Evolutionary conservation across 441 rosid species (phyloP), one percentile per base, ranked within the genome.

Genomic region (Croton laevigatus): DNA sequence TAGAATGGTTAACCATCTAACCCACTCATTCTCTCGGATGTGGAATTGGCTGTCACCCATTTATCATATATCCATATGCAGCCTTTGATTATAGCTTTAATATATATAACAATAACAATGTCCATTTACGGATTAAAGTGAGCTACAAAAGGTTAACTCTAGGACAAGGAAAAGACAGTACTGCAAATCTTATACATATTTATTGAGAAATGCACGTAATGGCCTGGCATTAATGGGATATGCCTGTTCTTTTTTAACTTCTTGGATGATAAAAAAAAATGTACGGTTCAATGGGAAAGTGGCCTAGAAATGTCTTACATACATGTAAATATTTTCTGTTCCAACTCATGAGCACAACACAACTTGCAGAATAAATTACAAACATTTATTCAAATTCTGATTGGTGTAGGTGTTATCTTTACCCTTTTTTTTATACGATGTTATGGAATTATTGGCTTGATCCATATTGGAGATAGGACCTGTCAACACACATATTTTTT

Each of bases 151-250:
- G 51, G 51, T 46, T 46, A 46, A 46, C 5, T 8, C 4, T 10
- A 10, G 51, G 51, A 46, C 16, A 7, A 46, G 51, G 51, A 46
- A 46, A 46, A 10, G 16, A 14, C 54, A 51, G 3, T 52, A 6
- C 22, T 27, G 32, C 32, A 27, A 27, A 27, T 27, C 55, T 38
- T 38, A 38, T 38, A 38, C 8, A 38, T 38, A 38, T 40, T 32
- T 69, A 69, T 74, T 66, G 72, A 75, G 66, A 66, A 59, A 17
- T 36, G 68, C 64, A 69, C 64, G 32, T 27, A 4, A 40, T 40
- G 44, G 9, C 42, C n/a, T n/a, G n/a, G n/a, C n/a, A n/a, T n/a
- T 40, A 40, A 2, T 27, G 32, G 32, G 32, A 6, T 40, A 40
- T 40, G 44, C 44, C 5, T 40, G 44, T 9, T 38, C 45, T 11